These are phyloP conservation scores for Epichloe sibirici DNA, from an alignment of 2,329 filamentous ascomycete genomes.

Conservation along the genomic window DNA sequence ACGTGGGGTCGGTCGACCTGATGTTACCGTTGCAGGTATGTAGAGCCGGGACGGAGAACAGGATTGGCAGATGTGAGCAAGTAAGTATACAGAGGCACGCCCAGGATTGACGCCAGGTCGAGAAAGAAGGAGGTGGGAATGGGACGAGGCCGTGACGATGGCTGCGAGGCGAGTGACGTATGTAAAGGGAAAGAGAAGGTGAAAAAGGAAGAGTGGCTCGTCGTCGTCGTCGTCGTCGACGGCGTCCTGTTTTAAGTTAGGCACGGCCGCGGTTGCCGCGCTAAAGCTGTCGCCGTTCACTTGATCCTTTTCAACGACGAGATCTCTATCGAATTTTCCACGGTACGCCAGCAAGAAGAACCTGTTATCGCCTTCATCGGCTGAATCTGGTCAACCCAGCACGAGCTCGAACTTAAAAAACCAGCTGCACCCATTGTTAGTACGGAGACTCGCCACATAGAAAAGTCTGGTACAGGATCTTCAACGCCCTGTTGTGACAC, in stretches of 20 bases:
- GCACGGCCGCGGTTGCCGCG: conserved; percentile 1
- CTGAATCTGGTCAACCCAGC: no score
- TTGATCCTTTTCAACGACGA: background rate
- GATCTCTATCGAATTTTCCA: no score
- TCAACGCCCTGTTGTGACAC: no score
- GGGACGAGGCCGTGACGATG: background rate
- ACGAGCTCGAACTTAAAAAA: no score
- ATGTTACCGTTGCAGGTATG: background rate
- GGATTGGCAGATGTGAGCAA: background rate
- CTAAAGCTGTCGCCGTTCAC: background rate
- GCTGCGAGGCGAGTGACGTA: background rate
- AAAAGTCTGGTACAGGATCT: no score
- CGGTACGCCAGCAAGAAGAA: no score
- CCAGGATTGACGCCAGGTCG: background rate
- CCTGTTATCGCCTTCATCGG: no score
- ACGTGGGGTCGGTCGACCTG: background rate
- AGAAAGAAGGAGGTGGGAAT: background rate
- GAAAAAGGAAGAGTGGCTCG: background rate
- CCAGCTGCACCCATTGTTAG: no score
- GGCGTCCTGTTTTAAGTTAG: background rate
- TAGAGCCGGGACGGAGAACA: background rate
- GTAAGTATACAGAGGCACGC: no score
- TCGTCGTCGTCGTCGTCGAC: background rate
- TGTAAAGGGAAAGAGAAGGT: background rate
- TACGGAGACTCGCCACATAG: no score